Base-by-base conservation (phyloP, 1,284 basidiomycete genomes). In the Puccinia hordei region DNA sequence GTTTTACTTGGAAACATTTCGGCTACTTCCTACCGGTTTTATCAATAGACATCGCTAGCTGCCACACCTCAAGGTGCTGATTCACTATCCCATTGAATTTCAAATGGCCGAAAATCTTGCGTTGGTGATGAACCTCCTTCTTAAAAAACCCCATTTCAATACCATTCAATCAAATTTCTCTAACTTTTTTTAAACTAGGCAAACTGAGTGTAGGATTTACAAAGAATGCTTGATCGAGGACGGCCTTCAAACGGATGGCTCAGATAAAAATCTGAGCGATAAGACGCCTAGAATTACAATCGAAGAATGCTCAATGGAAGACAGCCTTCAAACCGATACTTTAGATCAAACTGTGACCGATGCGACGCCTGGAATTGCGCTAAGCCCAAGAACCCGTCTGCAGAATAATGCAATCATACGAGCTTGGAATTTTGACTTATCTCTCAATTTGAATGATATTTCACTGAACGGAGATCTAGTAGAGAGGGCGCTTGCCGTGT, bases 341-440 rank as follows among this genome's bases (percentile, higher is more conserved):
- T 6, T 15, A 38, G 35, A 63, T 22, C 61, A n/a, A 4, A 30
- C 5, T 38, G 33, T 41, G 35, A n/a, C 61, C 9, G 61, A 38
- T 30, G 19, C 19, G 33, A 63, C 33, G 13, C 35, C 61, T 38
- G 61, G 61, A 17, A 38, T 63, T 15, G 61, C 61, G 17, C 15
- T 63, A 30, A 63, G 61, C 35, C 61, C 61, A 5, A 10, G 22
- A 55, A 55, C 35, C 2, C 33, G 61, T 33, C 12, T 15, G 8
- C 61, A 63, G n/a, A 38, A 22, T 2, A 19, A 63, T 63, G 61
- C 61, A 10, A 63, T 63, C 17, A 8, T 38, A 15, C 27, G 35
- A 30, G 35, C 35, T 9, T 63, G 61, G 61, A 63, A 63, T n/a
- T 63, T 41, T 19, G 61, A 63, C 19, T 63, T 63, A 63, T 63